Conservation (phyloP, 768 basidiomycete genomes). For the Kwoniella dendrophila region DNA sequence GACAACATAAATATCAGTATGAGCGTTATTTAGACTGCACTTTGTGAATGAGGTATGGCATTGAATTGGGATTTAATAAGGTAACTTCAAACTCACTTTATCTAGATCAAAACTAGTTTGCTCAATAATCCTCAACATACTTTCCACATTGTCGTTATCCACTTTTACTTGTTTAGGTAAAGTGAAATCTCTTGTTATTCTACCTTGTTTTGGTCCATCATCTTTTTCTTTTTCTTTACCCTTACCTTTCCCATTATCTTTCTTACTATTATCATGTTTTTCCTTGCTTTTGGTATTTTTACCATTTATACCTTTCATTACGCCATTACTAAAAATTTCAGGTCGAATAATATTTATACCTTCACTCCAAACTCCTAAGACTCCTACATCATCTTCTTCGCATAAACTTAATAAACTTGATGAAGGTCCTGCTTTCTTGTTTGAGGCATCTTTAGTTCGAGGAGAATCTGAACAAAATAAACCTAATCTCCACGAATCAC, state of each 20-base stretch:
- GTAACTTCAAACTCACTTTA: slow-evolving; percentile 65
- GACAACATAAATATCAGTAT: background rate
- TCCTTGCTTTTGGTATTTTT: slow-evolving; percentile 15
- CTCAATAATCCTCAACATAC: slow-evolving; percentile 65
- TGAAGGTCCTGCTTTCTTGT: background rate
- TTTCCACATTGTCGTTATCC: background rate
- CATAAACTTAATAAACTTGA: slow-evolving; percentile 3
- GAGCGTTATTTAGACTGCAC: too few species aligned
- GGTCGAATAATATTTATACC: slow-evolving; percentile 38
- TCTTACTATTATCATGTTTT: background rate
- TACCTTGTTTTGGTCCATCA: slow-evolving; percentile 37
- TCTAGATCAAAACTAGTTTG: slow-evolving; percentile 89
- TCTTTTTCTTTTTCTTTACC: slow-evolving; percentile 38
- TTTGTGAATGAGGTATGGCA: too few species aligned
- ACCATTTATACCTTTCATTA: slow-evolving; percentile 4
- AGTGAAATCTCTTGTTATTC: slow-evolving; percentile 37
- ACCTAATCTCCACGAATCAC: slow-evolving; percentile 69
- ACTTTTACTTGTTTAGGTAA: background rate
- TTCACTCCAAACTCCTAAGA: slow-evolving; percentile 50
- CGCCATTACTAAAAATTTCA: background rate
- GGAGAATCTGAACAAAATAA: slow-evolving; percentile 55
- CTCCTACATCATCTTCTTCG: slow-evolving; percentile 12
- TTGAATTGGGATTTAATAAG: background rate
- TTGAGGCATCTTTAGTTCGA: background rate
- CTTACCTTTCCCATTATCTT: slow-evolving; percentile 20